Conservation (phyloP, 2,329 filamentous ascomycete species). For the Pestalotiopsis sp. region DNA sequence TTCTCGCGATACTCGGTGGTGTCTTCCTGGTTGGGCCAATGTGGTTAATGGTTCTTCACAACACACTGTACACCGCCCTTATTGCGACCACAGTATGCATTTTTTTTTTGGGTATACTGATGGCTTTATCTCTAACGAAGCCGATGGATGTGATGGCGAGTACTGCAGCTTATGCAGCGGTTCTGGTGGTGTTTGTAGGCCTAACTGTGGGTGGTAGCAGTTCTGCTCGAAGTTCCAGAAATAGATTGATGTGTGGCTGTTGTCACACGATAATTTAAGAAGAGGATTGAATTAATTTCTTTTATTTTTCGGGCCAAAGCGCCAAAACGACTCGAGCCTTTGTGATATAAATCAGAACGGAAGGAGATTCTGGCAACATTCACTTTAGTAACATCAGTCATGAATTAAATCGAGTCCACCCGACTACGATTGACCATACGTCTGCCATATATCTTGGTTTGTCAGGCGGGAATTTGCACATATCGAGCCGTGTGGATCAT, state of each 20-base stretch:
- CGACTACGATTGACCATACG: too few relatives aligned
- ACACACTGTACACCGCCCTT: slow-evolving; percentile 10
- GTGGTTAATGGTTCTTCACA: slow-evolving; percentile 23
- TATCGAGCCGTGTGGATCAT: neutral
- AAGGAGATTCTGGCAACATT: too few relatives aligned
- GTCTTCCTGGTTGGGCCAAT: slow-evolving; percentile 22
- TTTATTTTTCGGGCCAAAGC: too few relatives aligned
- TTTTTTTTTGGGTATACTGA: slow-evolving; percentile 16
- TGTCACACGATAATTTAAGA: too few relatives aligned
- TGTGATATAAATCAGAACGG: too few relatives aligned
- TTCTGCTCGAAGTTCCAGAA: neutral
- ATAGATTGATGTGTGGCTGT: too few relatives aligned
- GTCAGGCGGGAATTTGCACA: too few relatives aligned
- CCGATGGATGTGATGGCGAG: slow-evolving; percentile 18
- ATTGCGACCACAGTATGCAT: slow-evolving; percentile 20
- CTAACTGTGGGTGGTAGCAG: neutral
- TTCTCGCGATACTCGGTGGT: slow-evolving; percentile 12
- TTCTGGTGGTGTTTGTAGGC: slow-evolving; percentile 20
- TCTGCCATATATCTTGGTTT: too few relatives aligned
- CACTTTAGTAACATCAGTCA: too few relatives aligned
- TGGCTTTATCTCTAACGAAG: slow-evolving; percentile 16
- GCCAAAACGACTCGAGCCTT: too few relatives aligned
- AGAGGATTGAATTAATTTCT: too few relatives aligned
- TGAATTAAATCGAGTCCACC: too few relatives aligned
- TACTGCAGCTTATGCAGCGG: slow-evolving; percentile 19